Percentiles rank a stretch among this genome's conserved stretches.
phyloP scores from a whole-genome alignment of 176 grass and related monocot genomes.

The Triticum timopheevii region DNA sequence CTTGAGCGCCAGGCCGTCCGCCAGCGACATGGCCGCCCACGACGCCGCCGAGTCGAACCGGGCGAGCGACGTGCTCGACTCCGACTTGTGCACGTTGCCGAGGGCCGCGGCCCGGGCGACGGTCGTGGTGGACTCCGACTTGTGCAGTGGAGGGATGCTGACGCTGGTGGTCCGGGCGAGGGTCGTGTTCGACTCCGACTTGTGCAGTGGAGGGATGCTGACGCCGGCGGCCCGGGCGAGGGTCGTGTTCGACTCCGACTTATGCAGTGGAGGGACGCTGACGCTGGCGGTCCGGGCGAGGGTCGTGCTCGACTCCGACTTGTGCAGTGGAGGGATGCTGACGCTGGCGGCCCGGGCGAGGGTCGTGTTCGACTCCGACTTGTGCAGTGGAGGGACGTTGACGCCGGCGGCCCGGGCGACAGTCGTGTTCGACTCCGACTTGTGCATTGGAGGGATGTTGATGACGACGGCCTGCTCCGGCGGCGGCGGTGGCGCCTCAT shows the following conservation, averaged over 20 bases:
- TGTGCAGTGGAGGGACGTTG: background rate
- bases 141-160: background rate
- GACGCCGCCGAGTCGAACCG: slow-evolving; percentile 34
- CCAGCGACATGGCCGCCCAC: background rate
- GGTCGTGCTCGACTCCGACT: slow-evolving; percentile 21
- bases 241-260: slow-evolving; percentile 22
- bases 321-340: slow-evolving; percentile 11
- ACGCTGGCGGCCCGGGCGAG: background rate
- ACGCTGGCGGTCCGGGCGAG: background rate
- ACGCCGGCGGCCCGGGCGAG: background rate
- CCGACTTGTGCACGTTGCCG: background rate
- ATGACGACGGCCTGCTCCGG: background rate
- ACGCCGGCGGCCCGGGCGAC: background rate
- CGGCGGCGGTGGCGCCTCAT: background rate
- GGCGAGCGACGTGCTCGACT: slow-evolving; percentile 7
- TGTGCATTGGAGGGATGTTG: slow-evolving; percentile 13
- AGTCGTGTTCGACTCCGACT: background rate
- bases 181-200: background rate
- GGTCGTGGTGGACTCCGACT: background rate
- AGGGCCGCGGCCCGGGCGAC: background rate
- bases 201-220: background rate
- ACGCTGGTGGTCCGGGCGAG: slow-evolving; percentile 2
- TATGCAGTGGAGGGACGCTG: background rate
- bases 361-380: background rate
- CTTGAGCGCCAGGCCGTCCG: slow-evolving; percentile 4